Percentiles rank a stretch among this genome's conserved stretches.
Conservation (phyloP, 2,329 filamentous ascomycete genomes). For the Calonectria henricotiae region DNA sequence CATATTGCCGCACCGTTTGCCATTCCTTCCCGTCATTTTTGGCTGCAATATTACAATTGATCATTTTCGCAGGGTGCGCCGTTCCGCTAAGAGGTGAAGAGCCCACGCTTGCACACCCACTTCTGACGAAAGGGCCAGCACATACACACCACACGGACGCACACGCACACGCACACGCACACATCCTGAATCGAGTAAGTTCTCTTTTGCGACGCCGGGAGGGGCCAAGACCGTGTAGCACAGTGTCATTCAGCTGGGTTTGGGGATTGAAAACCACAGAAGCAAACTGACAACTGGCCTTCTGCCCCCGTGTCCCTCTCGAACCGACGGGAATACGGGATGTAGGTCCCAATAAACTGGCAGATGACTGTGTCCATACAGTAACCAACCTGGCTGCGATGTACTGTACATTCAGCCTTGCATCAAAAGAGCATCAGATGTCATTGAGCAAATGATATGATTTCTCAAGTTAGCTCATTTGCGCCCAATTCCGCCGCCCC, state of each 20-base stretch:
- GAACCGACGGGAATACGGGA: background rate
- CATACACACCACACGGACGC: slow-evolving; percentile 24
- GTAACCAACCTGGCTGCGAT: slow-evolving; percentile 1
- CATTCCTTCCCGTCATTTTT: slow-evolving; percentile 40
- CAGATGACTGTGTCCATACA: slow-evolving; percentile 19
- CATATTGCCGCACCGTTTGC: slow-evolving; percentile 28
- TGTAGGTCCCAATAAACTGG: slow-evolving; percentile 17
- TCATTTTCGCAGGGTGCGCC: slow-evolving; percentile 36
- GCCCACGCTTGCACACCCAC: slow-evolving; percentile 32
- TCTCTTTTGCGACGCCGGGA: slow-evolving; percentile 9
- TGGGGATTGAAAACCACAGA: slow-evolving; percentile 10
- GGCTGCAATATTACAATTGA: slow-evolving; percentile 41
- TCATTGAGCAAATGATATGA: slow-evolving; percentile 9
- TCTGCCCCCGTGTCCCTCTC: slow-evolving; percentile 8
- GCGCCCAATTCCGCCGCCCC: background rate
- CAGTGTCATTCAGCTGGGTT: slow-evolving; percentile 27
- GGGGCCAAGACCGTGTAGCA: slow-evolving; percentile 4
- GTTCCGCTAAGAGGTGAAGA: slow-evolving; percentile 28
- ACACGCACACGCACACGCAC: slow-evolving; percentile 13
- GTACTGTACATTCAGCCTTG: slow-evolving; percentile 25
- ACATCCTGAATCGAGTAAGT: slow-evolving; percentile 21
- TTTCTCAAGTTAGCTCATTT: background rate
- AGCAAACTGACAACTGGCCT: slow-evolving; percentile 16
- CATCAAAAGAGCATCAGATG: background rate
- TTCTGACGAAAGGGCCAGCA: slow-evolving; percentile 23